Conservation (phyloP, 1,284 basidiomycete genomes). For the Coniophora puteana region DNA sequence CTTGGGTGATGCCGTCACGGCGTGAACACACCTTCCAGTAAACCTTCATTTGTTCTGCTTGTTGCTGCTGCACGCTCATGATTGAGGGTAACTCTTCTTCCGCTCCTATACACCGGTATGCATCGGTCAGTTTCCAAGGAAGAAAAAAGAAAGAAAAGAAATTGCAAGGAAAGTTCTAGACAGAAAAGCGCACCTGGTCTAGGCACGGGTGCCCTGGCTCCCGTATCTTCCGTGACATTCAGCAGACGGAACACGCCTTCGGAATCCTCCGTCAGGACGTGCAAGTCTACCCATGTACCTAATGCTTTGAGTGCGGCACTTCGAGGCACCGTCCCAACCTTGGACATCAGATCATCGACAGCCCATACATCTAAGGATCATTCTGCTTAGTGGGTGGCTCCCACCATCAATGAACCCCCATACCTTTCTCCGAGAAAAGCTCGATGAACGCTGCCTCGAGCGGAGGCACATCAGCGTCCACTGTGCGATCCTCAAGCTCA, state of each 20-base stretch:
- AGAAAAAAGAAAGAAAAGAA: conserved; percentile 2
- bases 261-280: conserved; percentile 70
- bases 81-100: conserved; percentile 50
- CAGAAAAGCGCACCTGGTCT: conserved; percentile 30
- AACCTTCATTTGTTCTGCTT: conserved; percentile 79
- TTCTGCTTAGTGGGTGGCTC: background rate
- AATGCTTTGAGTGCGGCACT: conserved; percentile 68
- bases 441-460: conserved; percentile 89
- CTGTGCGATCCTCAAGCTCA: conserved; percentile 73
- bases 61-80: conserved; percentile 64
- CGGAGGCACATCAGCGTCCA: conserved; percentile 78
- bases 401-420: background rate
- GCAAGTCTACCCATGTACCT: conserved; percentile 79
- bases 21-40: conserved; percentile 71
- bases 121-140: conserved; percentile 12
- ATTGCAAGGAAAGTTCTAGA: background rate
- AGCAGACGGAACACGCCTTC: conserved; percentile 59
- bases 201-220: conserved; percentile 16
- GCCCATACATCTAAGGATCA: conserved; percentile 57
- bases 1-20: conserved; percentile 3
- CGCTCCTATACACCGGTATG: conserved; percentile 13
- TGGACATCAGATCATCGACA: conserved; percentile 58
- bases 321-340: conserved; percentile 63
- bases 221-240: conserved; percentile 51
- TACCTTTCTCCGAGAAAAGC: conserved; percentile 73